These are phyloP conservation scores for Plantago major DNA, from an alignment of 257 asterid genomes.

Conservation along the genomic window DNA sequence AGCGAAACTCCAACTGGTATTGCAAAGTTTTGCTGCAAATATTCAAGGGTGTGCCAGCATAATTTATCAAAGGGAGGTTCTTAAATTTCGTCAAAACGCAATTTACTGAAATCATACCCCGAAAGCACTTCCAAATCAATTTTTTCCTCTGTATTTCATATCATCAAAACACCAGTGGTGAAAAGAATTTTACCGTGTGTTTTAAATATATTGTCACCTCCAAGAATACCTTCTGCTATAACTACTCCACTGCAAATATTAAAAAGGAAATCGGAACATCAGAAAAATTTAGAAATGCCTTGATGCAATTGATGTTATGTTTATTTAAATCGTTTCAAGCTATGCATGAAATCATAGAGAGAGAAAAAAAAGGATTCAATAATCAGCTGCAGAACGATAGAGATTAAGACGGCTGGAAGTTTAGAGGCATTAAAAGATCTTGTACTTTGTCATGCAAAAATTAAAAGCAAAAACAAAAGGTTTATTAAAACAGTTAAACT, in stretches of 20 bases:
- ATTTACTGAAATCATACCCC: background rate
- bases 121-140: background rate
- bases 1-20: background rate
- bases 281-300: background rate
- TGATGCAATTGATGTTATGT: background rate
- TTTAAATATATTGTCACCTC: slow-evolving; percentile 41
- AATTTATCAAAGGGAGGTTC: background rate
- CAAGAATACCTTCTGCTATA: slow-evolving; percentile 82
- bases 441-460: no score
- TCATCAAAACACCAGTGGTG: background rate
- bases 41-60: background rate
- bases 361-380: no score
- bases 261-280: slow-evolving; percentile 17
- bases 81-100: background rate
- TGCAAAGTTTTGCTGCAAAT: background rate
- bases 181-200: slow-evolving; percentile 51
- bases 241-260: slow-evolving; percentile 80
- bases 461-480: no score
- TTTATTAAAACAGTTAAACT: no score
- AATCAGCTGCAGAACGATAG: no score
- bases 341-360: no score
- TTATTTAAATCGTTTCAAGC: background rate
- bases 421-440: background rate
- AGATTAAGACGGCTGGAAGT: no score
- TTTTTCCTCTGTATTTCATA: background rate